A percentile compares a stretch with the other conserved stretches of the same genome.
phyloP scores from a whole-genome alignment of 371 early-diverging fungal species.

The Apophysomyces variabilis region DNA sequence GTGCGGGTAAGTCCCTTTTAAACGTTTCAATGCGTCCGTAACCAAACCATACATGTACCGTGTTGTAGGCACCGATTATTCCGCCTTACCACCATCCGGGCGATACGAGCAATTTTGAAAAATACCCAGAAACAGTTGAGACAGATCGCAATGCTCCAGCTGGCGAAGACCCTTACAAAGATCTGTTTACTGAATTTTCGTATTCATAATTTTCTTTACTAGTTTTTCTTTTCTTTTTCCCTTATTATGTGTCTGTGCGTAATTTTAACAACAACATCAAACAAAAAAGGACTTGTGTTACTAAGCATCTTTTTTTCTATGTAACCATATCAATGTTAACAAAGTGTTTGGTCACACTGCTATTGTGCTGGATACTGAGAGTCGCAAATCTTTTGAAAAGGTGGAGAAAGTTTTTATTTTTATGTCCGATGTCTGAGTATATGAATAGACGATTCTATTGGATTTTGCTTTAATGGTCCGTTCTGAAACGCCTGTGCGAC shows the following conservation, averaged over 20 bases:
- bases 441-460: too few relatives aligned
- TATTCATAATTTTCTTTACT: slow-evolving; percentile 28
- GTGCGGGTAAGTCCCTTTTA: slow-evolving; percentile 33
- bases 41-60: neutral
- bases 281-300: too few relatives aligned
- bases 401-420: too few relatives aligned
- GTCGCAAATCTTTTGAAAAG: too few relatives aligned
- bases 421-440: too few relatives aligned
- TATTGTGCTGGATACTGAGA: too few relatives aligned
- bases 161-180: slow-evolving; percentile 48
- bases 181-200: slow-evolving; percentile 48
- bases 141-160: slow-evolving; percentile 27
- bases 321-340: too few relatives aligned
- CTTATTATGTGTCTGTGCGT: slow-evolving; percentile 32
- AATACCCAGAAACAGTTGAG: slow-evolving; percentile 86
- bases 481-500: too few relatives aligned
- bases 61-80: slow-evolving; percentile 79
- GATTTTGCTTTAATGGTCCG: too few relatives aligned
- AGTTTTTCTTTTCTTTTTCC: slow-evolving; percentile 53
- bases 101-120: slow-evolving; percentile 96
- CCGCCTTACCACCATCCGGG: slow-evolving; percentile 89
- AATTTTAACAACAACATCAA: neutral
- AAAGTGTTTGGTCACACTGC: too few relatives aligned
- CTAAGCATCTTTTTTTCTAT: too few relatives aligned
- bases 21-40: slow-evolving; percentile 23